Evolutionary conservation across 352 stramenopile species (phyloP).

Genomic region (Pythium inflatum): DNA sequence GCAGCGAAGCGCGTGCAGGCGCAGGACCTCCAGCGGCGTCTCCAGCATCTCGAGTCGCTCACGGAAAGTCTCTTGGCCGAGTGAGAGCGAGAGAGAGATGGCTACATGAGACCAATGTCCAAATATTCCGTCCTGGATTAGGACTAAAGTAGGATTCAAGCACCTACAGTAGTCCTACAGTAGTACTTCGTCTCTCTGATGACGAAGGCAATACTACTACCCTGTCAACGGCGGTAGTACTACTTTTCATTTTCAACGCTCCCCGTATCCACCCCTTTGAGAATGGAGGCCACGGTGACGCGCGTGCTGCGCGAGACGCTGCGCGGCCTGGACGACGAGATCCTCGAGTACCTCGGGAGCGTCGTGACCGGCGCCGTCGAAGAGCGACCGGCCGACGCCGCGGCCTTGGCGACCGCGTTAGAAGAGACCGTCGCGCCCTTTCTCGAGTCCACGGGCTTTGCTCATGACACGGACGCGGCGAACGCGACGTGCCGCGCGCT

Average conservation of each 20-base stretch:
- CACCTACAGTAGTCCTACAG: too few relatives aligned
- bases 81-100: constrained; percentile 31
- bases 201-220: neutral
- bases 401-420: constrained; percentile 48
- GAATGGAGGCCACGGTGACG: constrained; percentile 55
- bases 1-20: neutral
- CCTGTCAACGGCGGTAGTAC: neutral
- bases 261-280: constrained; percentile 5
- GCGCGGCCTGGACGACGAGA: constrained; percentile 59
- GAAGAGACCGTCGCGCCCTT: constrained; percentile 74
- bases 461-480: constrained; percentile 47
- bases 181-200: too few relatives aligned
- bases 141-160: too few relatives aligned
- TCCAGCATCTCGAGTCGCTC: constrained; percentile 61
- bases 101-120: too few relatives aligned
- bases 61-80: constrained; percentile 63
- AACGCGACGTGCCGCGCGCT: constrained; percentile 47
- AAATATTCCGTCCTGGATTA: too few relatives aligned
- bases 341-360: constrained; percentile 74
- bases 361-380: constrained; percentile 60
- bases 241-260: neutral
- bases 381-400: constrained; percentile 37
- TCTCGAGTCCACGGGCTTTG: constrained; percentile 58
- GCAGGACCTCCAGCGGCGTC: constrained; percentile 27
- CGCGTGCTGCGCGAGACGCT: constrained; percentile 57